Evolutionary conservation across 208 protist species (phyloP), one percentile per base, ranked within the genome.

Genomic region (Trypanosoma conorhini): DNA sequence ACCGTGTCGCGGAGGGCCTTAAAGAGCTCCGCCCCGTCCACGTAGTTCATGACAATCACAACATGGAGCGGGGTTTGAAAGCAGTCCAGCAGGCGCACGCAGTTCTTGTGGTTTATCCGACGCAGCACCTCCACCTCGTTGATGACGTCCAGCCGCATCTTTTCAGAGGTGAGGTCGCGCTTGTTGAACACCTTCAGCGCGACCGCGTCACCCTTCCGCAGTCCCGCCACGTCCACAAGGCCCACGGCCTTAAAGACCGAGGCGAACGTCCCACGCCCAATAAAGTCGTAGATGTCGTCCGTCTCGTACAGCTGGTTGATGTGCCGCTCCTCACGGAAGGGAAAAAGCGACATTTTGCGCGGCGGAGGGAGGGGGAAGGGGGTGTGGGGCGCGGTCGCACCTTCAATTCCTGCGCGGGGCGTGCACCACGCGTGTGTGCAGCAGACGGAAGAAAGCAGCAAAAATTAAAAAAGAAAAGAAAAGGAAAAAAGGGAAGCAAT

Each of bases 121-220:
- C 86, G 70, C 30, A 94, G 70, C 21, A 93, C 70, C 51, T 94
- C 86, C 21, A 90, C 86, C 62, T 96, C 91, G 72, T 94, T 96
- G 58, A 93, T 82, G 8, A 94, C 72, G 66, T 94, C 86, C 1
- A 73, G 69, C 38, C 80, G 64, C 17, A 82, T 86, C 65, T 90
- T 93, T 24, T 95, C 89, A 5, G 77, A 85, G 5, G 65, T 81
- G 38, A 95, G 70, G 30, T 87, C 81, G 5, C 76, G 76, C 65
- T 94, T 94, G n/a, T 74, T 70, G 54, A 96, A 86, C 42, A 96
- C 74, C 76, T 96, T 96, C 3, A 96, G 83, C 7, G 91, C 91
- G 38, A 96, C 91, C 0, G 57, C 51, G 31, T 84, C 35, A 12
- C 86, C 84, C 59, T 86, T 66, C 21, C 60, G 38, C 21, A 91